A percentile compares a stretch with the other conserved stretches of the same genome.
Conservation (phyloP, 768 basidiomycete species). For the Lentinula sp. region DNA sequence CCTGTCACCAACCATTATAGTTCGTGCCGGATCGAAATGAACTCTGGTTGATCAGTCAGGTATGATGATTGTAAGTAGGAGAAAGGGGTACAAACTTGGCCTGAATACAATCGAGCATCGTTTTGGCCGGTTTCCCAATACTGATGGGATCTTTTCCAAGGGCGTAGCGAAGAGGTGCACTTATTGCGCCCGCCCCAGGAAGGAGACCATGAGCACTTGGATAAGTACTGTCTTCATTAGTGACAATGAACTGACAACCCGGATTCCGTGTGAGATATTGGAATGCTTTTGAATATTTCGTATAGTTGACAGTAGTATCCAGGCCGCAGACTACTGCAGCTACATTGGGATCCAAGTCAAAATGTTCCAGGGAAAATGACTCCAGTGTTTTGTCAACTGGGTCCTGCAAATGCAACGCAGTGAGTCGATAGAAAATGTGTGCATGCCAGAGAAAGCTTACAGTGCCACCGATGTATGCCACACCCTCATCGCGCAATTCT, state of each 20-base stretch:
- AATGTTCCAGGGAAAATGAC: slow-evolving; percentile 45
- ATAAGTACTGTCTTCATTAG: slow-evolving; percentile 91
- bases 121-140: slow-evolving; percentile 86
- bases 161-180: slow-evolving; percentile 74
- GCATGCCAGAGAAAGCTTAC: slow-evolving; percentile 35
- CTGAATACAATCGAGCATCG: slow-evolving; percentile 92
- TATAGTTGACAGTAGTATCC: slow-evolving; percentile 85
- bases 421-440: not conserved
- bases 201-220: slow-evolving; percentile 64
- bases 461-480: slow-evolving; percentile 77
- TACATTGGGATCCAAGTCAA: slow-evolving; percentile 70
- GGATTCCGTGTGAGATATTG: slow-evolving; percentile 81
- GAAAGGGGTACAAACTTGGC: slow-evolving; percentile 34
- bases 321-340: slow-evolving; percentile 95
- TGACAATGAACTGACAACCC: slow-evolving; percentile 79
- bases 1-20: slow-evolving; percentile 95
- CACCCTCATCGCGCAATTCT: slow-evolving; percentile 84
- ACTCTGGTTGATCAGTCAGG: slow-evolving; percentile 44
- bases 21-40: slow-evolving; percentile 76
- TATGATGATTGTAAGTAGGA: not conserved
- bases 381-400: slow-evolving; percentile 75
- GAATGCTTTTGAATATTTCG: slow-evolving; percentile 89
- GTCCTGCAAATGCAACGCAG: slow-evolving; percentile 43
- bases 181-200: slow-evolving; percentile 83
- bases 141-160: slow-evolving; percentile 65